Percentiles rank a stretch among this genome's conserved stretches.
Evolutionary conservation across 164 flowering plant species (phyloP).

Genomic region (Malania oleifera): DNA sequence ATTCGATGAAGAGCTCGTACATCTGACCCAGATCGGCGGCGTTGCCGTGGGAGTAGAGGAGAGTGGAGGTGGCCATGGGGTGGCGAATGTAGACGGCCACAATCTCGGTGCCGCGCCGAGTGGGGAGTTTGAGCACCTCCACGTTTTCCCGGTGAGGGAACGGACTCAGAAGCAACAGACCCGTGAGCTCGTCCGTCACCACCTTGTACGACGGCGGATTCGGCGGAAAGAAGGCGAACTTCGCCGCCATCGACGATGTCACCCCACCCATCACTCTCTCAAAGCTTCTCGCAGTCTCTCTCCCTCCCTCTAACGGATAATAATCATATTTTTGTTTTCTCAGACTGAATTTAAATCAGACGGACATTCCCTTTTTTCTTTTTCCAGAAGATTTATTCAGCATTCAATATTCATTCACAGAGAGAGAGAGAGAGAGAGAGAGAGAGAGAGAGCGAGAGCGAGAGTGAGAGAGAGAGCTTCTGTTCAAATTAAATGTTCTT

Average conservation of each 20-base stretch:
- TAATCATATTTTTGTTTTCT: neutral
- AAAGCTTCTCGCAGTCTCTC: conserved; percentile 2
- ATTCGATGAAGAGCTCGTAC: conserved; percentile 87
- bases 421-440: no score
- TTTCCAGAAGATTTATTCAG: neutral
- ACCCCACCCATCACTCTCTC: conserved; percentile 73
- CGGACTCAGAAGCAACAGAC: conserved; percentile 47
- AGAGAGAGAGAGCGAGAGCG: no score
- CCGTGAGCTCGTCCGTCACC: conserved; percentile 51
- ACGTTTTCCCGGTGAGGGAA: conserved; percentile 89
- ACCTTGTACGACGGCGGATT: conserved; percentile 81
- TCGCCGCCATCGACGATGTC: conserved; percentile 96
- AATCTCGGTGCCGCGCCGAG: conserved; percentile 70
- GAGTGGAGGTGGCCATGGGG: conserved; percentile 82
- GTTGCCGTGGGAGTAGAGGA: conserved; percentile 93
- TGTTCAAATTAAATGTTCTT: no score
- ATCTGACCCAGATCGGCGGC: conserved; percentile 98
- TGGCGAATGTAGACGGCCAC: conserved; percentile 72
- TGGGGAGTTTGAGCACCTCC: conserved; percentile 61
- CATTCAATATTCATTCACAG: no score
- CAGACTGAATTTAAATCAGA: neutral
- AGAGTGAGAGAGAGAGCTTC: no score
- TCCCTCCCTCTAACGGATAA: neutral
- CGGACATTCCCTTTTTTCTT: neutral
- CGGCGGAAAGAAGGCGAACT: conserved; percentile 91